Evolutionary conservation across 805 yeast genomes (phyloP).

Genomic region (Torulaspora maleeae): DNA sequence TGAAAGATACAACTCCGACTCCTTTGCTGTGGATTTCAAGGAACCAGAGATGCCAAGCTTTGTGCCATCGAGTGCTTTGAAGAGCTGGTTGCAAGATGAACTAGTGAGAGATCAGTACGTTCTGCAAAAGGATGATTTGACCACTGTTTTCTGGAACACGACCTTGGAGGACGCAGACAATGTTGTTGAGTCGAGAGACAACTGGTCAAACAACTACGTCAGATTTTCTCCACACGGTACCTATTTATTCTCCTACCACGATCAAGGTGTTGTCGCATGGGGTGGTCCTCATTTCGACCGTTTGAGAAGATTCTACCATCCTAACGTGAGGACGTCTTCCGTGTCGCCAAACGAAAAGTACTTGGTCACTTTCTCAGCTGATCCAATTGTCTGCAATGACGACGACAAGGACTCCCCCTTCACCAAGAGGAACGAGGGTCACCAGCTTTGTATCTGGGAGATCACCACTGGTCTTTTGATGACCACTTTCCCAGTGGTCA

Average conservation of each 20-base stretch:
- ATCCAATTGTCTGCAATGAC: conserved; percentile 65
- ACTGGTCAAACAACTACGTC: conserved; percentile 84
- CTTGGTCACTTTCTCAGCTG: conserved; percentile 84
- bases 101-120: conserved; percentile 87
- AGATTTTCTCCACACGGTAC: conserved; percentile 93
- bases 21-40: conserved; percentile 53
- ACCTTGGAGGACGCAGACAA: conserved; percentile 67
- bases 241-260: conserved; percentile 79
- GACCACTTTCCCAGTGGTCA: conserved; percentile 85
- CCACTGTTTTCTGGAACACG: conserved; percentile 84
- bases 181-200: conserved; percentile 70
- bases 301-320: conserved; percentile 76
- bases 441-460: conserved; percentile 92
- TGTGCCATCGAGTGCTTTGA: conserved; percentile 73
- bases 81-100: conserved; percentile 86
- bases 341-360: conserved; percentile 90
- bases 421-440: conserved; percentile 83
- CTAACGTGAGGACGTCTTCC: conserved; percentile 82
- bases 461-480: conserved; percentile 74
- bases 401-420: conserved; percentile 72
- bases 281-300: conserved; percentile 81
- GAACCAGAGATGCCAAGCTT: conserved; percentile 74
- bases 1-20: conserved; percentile 69
- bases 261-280: conserved; percentile 94
- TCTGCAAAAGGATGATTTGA: conserved; percentile 71